Evolutionary conservation across 1,139 yeast genomes (phyloP).

Genomic region (Blastobotrys buckinghamii): DNA sequence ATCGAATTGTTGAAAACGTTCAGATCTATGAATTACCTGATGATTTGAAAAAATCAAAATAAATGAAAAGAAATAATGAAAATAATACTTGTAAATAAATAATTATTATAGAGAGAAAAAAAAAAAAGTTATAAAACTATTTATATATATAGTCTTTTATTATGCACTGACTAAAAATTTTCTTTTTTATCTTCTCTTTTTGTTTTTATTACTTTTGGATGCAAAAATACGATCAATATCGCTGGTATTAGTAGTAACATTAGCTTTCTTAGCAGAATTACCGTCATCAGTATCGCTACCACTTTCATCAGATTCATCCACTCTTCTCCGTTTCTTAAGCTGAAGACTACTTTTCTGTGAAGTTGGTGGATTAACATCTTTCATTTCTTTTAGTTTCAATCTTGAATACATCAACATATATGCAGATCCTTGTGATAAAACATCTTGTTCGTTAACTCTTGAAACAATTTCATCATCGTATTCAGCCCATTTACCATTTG

Average conservation of each 20-base stretch:
- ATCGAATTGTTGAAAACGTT: conserved; percentile 53
- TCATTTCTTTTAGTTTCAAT: conserved; percentile 17
- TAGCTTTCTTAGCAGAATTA: not conserved
- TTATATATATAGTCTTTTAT: no score
- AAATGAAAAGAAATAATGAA: not conserved
- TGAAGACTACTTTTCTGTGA: not conserved
- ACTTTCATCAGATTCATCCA: conserved; percentile 7
- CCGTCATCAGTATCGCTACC: conserved; percentile 3
- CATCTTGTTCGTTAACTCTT: conserved; percentile 63
- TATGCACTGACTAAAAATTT: no score
- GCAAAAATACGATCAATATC: conserved; percentile 7
- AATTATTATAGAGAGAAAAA: no score
- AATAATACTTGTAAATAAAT: not conserved
- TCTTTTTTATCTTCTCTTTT: not conserved
- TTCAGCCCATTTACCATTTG: conserved; percentile 83
- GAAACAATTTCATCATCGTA: conserved; percentile 91
- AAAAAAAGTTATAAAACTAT: not conserved
- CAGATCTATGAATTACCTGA: conserved; percentile 42
- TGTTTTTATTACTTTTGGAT: not conserved
- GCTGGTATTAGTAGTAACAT: not conserved
- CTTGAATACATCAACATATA: conserved; percentile 77
- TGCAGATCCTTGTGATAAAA: conserved; percentile 69
- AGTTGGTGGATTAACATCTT: not conserved
- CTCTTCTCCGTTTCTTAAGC: not conserved
- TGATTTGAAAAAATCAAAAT: not conserved